These are phyloP conservation scores for Colletotrichum echinochloae DNA, from an alignment of 2,329 filamentous ascomycete genomes.

Conservation along the genomic window DNA sequence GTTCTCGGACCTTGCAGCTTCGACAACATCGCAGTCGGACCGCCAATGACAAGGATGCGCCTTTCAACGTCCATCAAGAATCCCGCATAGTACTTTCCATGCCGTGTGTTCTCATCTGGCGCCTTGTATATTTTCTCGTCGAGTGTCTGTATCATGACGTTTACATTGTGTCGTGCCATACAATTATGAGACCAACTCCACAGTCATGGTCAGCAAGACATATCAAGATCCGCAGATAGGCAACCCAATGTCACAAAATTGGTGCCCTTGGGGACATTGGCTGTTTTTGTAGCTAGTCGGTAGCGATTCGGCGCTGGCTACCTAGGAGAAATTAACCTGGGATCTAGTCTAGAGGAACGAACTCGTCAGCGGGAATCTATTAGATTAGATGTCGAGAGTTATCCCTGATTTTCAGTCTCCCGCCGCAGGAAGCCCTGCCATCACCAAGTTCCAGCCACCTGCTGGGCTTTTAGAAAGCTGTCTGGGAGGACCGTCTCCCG, in stretches of 20 bases:
- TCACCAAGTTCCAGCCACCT: neutral
- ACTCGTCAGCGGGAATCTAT: neutral
- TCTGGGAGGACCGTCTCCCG: neutral
- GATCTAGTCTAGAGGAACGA: neutral
- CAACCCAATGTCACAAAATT: no score
- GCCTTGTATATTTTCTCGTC: constrained; percentile 43
- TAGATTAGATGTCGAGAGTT: neutral
- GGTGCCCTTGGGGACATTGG: no score
- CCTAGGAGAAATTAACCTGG: neutral
- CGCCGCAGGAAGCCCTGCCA: no score
- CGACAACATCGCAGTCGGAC: constrained; percentile 53
- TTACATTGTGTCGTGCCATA: constrained; percentile 27
- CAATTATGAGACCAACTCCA: constrained; percentile 46
- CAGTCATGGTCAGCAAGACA: constrained; percentile 41
- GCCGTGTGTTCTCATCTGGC: constrained; percentile 53
- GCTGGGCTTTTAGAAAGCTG: neutral
- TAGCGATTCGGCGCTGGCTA: neutral
- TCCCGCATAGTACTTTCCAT: constrained; percentile 69
- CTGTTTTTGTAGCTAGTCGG: neutral
- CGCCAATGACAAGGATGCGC: constrained; percentile 63
- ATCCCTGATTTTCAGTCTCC: neutral
- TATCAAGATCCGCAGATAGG: neutral
- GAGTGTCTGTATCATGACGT: constrained; percentile 26
- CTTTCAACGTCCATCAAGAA: constrained; percentile 24
- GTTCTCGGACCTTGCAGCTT: neutral